Conservation (phyloP, 805 yeast genomes). For the Pichia gijzeniarum region DNA sequence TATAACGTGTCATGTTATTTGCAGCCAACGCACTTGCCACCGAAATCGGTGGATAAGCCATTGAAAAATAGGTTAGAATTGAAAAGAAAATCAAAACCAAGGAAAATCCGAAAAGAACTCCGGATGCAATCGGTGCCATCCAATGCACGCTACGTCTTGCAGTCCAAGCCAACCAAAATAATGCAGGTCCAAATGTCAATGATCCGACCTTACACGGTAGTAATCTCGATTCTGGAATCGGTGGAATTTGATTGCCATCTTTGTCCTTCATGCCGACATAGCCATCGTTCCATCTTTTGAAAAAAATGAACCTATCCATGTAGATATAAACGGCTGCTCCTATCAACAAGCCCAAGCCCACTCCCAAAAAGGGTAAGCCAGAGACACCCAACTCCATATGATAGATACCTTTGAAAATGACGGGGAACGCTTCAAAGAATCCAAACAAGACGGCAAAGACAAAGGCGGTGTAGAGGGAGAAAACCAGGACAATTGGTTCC, state of each 20-base stretch:
- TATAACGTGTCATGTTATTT: slow-evolving; percentile 70
- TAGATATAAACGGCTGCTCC: slow-evolving; percentile 49
- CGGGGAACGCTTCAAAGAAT: slow-evolving; percentile 73
- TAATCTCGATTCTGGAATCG: slow-evolving; percentile 56
- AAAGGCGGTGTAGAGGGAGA: slow-evolving; percentile 65
- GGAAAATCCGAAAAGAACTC: slow-evolving; percentile 74
- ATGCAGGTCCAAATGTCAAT: slow-evolving; percentile 54
- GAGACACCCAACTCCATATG: slow-evolving; percentile 53
- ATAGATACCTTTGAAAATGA: slow-evolving; percentile 63
- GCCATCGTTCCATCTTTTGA: slow-evolving; percentile 58
- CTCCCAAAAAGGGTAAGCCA: slow-evolving; percentile 66
- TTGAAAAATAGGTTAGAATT: slow-evolving; percentile 59
- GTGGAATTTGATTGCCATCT: slow-evolving; percentile 47
- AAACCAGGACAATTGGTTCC: slow-evolving; percentile 70
- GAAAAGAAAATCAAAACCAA: slow-evolving; percentile 66
- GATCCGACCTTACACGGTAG: slow-evolving; percentile 63
- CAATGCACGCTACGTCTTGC: slow-evolving; percentile 56
- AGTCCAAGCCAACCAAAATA: slow-evolving; percentile 84
- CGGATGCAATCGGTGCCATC: slow-evolving; percentile 73
- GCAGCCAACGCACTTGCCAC: slow-evolving; percentile 91
- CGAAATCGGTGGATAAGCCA: slow-evolving; percentile 65
- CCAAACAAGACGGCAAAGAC: slow-evolving; percentile 74
- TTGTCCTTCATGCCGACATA: slow-evolving; percentile 48
- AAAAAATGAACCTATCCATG: slow-evolving; percentile 43
- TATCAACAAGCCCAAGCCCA: slow-evolving; percentile 57